Evolutionary conservation across 2,329 filamentous ascomycete genomes (phyloP), one percentile per base, ranked within the genome.

Genomic region (Verticillium albo-atrum): DNA sequence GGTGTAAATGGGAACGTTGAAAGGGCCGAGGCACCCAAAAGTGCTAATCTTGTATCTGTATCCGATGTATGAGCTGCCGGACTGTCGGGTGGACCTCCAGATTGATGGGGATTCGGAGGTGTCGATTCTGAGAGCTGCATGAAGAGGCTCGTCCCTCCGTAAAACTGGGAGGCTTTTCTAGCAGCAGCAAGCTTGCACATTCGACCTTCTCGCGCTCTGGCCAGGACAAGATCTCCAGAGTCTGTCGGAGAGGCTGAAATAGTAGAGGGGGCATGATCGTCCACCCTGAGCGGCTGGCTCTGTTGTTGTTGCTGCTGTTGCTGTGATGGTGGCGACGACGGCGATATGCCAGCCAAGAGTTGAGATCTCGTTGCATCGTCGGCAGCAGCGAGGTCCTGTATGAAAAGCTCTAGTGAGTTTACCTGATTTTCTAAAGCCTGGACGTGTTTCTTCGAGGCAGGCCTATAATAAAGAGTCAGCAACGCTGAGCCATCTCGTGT

Each of bases 391-490:
- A 82, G 70, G 56, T 75, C 78, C 32, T 73, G 74, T 27, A 82
- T 77, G 37, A 81, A 73, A 6, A 72, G 65, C 61, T 81, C 76
- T 1, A 82, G 70, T 20, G 77, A 77, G 3, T 75, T 74, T 10
- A 82, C 73, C 62, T 79, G 76, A 2, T 72, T 74, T 66, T 82
- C 78, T 3, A 81, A 70, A 34, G 79, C 79, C 58, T 78, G 75
- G 3, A 81, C 77, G 54, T 81, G 78, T 54, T 72, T 74, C 62
- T 75, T 77, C 2, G 76, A 75, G 14, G 77, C 75, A 4, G 78
- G 79, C 23, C 78, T 80, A 20, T 12, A 35, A 25, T 34, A 5
- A 34, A 28, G 26, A 50, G 54, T 55, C 54, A 54, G 20, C 56
- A 30, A 57, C n/a, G n/a, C n/a, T n/a, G n/a, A n/a, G n/a, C n/a